These are phyloP conservation scores for Fusarium setosum DNA, from an alignment of 2,329 filamentous ascomycete genomes.

Conservation along the genomic window DNA sequence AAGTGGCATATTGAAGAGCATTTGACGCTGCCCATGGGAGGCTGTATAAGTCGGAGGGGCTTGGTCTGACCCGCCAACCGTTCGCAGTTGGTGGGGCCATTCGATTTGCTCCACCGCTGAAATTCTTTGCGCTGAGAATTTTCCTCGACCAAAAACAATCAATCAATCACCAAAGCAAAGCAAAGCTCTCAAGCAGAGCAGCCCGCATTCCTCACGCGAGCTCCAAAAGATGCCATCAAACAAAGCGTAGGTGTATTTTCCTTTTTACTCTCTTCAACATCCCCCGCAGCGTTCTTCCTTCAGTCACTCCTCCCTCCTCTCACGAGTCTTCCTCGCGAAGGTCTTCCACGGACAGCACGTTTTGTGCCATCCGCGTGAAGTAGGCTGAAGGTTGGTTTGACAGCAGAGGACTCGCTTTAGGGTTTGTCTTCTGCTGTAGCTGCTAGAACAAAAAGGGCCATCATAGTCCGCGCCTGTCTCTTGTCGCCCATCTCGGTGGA, in stretches of 20 bases:
- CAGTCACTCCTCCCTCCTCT: constrained; percentile 45
- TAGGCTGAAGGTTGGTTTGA: constrained; percentile 47
- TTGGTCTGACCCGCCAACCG: constrained; percentile 27
- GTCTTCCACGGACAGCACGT: constrained; percentile 50
- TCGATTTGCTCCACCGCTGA: constrained; percentile 12
- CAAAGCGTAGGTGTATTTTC: constrained; percentile 5
- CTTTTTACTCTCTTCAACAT: neutral
- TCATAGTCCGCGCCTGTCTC: constrained; percentile 65
- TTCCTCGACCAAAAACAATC: constrained; percentile 10
- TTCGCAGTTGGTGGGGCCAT: neutral
- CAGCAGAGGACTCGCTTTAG: constrained; percentile 5
- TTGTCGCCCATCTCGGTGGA: constrained; percentile 29
- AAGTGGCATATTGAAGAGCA: too few relatives aligned
- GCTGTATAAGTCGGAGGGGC: too few relatives aligned
- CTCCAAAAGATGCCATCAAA: neutral
- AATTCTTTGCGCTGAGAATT: constrained; percentile 23
- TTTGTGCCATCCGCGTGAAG: constrained; percentile 50
- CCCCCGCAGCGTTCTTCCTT: constrained; percentile 42
- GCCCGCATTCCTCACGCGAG: neutral
- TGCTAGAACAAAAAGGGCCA: constrained; percentile 62
- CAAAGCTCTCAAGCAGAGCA: neutral
- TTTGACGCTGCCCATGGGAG: too few relatives aligned
- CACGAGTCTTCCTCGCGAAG: constrained; percentile 51
- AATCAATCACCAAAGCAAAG: neutral
- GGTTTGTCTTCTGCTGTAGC: constrained; percentile 34